Base-by-base conservation (phyloP, 169 alveolate species). In the Perkinsus chesapeaki region DNA sequence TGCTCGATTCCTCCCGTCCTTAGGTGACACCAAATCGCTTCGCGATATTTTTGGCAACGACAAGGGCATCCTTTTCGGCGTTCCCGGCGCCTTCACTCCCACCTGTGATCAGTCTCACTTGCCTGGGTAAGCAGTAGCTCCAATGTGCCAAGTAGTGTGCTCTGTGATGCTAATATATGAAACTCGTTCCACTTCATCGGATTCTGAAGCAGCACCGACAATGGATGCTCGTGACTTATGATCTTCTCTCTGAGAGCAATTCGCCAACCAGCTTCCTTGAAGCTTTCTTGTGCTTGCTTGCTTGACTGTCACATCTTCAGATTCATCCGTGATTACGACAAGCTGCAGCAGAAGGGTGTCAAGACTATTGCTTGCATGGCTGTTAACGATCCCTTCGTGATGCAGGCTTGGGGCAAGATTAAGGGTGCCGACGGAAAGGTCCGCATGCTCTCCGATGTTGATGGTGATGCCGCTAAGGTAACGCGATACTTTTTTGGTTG, bases 51-150 rank as follows among this genome's bases (percentile, higher is more conserved):
- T 60, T 34, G 82, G 82, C 31, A 60, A 60, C 3, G 82, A 60
- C 23, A 60, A 60, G 82, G 82, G 82, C 1, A 60, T 60, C 23
- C 82, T 60, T 34, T 60, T 60, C 31, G 82, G 82, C 12, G 82
- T 73, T 73, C 47, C 91, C 39, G 92, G 92, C 7, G 92, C 92
- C 20, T 91, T 91, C 92, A 91, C 92, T 12, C 92, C 92, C 20
- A 91, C 92, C 48, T 91, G 92, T 37, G 37, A 31, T 23, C 72
- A 91, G 72, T 38, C 39, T 39, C 92, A 91, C 27, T 39, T 91
- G 47, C 92, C 92, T 39, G 92, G 92, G 36, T 91, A 37, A 0
- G 72, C 12, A 1, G 92, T 3, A 19, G 20, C 23, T 23, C 7
- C 60, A 38, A 31, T 3, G 48, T 48, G 9, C 27, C 3, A 60